Evolutionary conservation across 805 yeast genomes (phyloP), one percentile per base, ranked within the genome.

Genomic region (Pichia thaimueangensis): DNA sequence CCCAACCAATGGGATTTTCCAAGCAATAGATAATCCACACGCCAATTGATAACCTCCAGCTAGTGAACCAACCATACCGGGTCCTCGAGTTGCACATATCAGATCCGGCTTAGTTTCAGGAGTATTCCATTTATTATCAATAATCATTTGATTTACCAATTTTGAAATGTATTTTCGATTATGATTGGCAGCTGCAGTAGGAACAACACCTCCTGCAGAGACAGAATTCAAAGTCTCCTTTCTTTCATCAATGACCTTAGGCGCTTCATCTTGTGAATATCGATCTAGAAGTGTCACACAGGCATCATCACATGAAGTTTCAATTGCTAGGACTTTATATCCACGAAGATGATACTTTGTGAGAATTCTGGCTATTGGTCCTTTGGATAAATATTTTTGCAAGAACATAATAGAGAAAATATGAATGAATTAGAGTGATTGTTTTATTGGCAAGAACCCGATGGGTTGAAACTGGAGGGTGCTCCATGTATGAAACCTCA

Each of bases 281-380:
- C 88, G 67, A 30, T 81, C 80, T 3, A 89, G 57, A 7, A 91
- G 64, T 0, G 96, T 85, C 2, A 88, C 91, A 52, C 97, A 88
- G 0, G 96, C 76, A 60, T 93, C 98, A 61, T 93, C 98, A 58
- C 98, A 93, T 0, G 96, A 86, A 0, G 95, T 78, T 57, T 93
- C 98, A 12, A 93, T 77, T 0, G 97, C 93, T 19, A 93, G 64
- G 0, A 89, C 93, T 33, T 69, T 70, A 58, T 85, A 86, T 5
- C 45, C 19, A 20, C 58, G 21, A 6, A 32, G 11, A 12, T 32
- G 3, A 22, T 17, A 13, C 12, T 13, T 2, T 16, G n/a, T n/a
- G n/a, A n/a, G n/a, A n/a, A n/a, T n/a, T n/a, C n/a, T n/a, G n/a
- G n/a, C n/a, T n/a, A n/a, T n/a, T n/a, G n/a, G n/a, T n/a, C n/a